A percentile compares a stretch with the other conserved stretches of the same genome.
phyloP scores from a whole-genome alignment of 2,329 filamentous ascomycete species.

The Aureobasidium sp. region DNA sequence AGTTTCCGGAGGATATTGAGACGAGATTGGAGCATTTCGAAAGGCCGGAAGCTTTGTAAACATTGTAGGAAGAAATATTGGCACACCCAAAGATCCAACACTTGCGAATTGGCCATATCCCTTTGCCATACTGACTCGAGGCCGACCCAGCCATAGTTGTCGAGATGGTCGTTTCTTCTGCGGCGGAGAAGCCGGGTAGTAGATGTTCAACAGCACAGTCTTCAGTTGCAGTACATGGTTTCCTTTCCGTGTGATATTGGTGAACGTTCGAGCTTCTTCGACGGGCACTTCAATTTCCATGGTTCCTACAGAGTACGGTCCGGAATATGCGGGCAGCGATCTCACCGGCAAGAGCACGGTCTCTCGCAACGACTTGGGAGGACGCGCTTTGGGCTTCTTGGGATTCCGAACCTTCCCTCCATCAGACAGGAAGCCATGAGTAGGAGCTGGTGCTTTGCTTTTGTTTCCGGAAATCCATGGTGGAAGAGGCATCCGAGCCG shows the following conservation, averaged over 20 bases:
- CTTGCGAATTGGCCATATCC: slow-evolving; percentile 58
- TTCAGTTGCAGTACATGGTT: slow-evolving; percentile 45
- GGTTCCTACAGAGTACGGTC: slow-evolving; percentile 41
- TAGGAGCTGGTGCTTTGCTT: neutral
- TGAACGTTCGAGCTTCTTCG: slow-evolving; percentile 40
- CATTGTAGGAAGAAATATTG: slow-evolving; percentile 51
- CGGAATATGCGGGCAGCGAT: slow-evolving; percentile 44
- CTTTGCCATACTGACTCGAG: slow-evolving; percentile 48
- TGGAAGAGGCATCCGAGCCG: slow-evolving; percentile 1
- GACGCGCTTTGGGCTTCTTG: slow-evolving; percentile 43
- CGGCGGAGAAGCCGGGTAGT: slow-evolving; percentile 49
- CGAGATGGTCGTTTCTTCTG: slow-evolving; percentile 41
- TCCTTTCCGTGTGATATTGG: slow-evolving; percentile 43
- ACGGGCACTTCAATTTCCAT: slow-evolving; percentile 52
- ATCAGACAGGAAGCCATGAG: neutral
- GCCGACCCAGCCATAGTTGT: slow-evolving; percentile 56
- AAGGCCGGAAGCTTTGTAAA: slow-evolving; percentile 60
- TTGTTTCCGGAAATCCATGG: slow-evolving; percentile 14
- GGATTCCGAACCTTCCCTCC: slow-evolving; percentile 32
- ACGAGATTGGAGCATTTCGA: slow-evolving; percentile 52
- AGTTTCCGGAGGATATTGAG: slow-evolving; percentile 40
- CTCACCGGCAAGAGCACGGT: slow-evolving; percentile 38
- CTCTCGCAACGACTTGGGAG: slow-evolving; percentile 42
- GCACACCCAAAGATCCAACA: slow-evolving; percentile 43
- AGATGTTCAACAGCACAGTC: slow-evolving; percentile 59